These are phyloP conservation scores for Westerdykella sp. DNA, from an alignment of 2,329 filamentous ascomycete species.

Conservation along the genomic window DNA sequence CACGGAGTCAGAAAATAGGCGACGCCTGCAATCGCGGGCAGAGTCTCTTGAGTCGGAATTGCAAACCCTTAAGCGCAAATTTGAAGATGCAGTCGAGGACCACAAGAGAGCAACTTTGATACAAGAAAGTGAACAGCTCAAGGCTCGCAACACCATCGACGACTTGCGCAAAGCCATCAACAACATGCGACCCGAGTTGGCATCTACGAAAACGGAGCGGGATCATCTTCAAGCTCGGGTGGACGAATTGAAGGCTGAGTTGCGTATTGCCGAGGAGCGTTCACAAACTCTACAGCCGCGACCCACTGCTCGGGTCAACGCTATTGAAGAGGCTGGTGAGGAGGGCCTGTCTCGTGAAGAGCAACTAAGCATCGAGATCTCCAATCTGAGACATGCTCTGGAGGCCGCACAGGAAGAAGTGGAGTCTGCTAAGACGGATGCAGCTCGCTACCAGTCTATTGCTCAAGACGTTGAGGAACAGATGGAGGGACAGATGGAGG, in stretches of 20 bases:
- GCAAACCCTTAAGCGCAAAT: conserved; percentile 69
- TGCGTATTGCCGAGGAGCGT: conserved; percentile 84
- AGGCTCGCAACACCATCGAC: conserved; percentile 86
- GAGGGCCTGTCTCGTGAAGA: conserved; percentile 61
- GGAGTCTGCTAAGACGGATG: conserved; percentile 71
- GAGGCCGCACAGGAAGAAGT: conserved; percentile 75
- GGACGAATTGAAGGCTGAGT: conserved; percentile 80
- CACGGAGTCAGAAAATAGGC: conserved; percentile 71
- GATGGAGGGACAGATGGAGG: conserved; percentile 68
- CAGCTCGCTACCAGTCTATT: conserved; percentile 82
- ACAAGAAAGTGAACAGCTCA: conserved; percentile 84
- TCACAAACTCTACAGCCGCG: conserved; percentile 75
- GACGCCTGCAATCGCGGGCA: conserved; percentile 70
- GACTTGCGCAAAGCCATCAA: conserved; percentile 77
- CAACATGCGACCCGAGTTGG: conserved; percentile 77
- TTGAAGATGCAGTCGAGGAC: conserved; percentile 77
- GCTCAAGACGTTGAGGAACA: conserved; percentile 84
- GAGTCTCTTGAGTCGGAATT: conserved; percentile 77
- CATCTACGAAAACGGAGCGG: conserved; percentile 76
- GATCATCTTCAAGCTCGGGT: conserved; percentile 86
- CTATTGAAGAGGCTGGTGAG: conserved; percentile 44
- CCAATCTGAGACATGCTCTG: conserved; percentile 80
- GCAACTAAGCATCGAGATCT: conserved; percentile 75
- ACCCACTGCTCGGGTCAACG: conserved; percentile 57
- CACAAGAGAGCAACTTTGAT: conserved; percentile 74